Conservation (phyloP, 1,139 yeast genomes). For the Pneumocystis canis region DNA sequence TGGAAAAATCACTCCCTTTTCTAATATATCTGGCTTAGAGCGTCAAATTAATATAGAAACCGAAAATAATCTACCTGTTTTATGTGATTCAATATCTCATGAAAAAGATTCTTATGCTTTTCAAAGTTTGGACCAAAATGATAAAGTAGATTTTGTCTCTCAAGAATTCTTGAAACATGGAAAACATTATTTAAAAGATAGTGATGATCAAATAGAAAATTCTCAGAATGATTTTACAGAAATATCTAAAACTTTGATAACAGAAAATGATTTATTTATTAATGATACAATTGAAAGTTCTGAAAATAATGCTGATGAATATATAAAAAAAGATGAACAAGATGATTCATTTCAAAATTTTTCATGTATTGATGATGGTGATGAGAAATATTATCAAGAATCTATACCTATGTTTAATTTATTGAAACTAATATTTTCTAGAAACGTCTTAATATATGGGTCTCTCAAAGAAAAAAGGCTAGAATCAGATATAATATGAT, state of each 20-base stretch:
- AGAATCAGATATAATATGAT: slow-evolving; percentile 20
- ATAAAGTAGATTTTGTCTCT: slow-evolving; percentile 13
- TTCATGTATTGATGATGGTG: slow-evolving; percentile 51
- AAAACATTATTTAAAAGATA: slow-evolving; percentile 1
- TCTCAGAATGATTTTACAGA: neutral
- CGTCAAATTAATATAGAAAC: slow-evolving; percentile 9
- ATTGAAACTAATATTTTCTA: neutral
- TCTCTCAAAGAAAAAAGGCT: slow-evolving; percentile 21
- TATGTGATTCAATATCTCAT: neutral
- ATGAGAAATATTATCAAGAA: slow-evolving; percentile 43
- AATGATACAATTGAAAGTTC: neutral
- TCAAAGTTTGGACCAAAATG: slow-evolving; percentile 8
- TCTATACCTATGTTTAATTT: neutral
- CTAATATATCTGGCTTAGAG: slow-evolving; percentile 35
- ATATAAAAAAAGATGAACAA: neutral
- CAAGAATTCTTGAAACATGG: slow-evolving; percentile 19
- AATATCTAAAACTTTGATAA: neutral
- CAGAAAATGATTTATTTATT: neutral
- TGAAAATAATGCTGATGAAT: neutral
- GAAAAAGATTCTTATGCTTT: neutral
- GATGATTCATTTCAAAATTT: neutral
- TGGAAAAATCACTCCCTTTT: slow-evolving; percentile 91
- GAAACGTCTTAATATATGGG: slow-evolving; percentile 47
- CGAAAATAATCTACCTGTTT: slow-evolving; percentile 1
- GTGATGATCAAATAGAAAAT: slow-evolving; percentile 2